Evolutionary conservation across 805 yeast genomes (phyloP), one percentile per base, ranked within the genome.

Genomic region (Metschnikowia anglica): DNA sequence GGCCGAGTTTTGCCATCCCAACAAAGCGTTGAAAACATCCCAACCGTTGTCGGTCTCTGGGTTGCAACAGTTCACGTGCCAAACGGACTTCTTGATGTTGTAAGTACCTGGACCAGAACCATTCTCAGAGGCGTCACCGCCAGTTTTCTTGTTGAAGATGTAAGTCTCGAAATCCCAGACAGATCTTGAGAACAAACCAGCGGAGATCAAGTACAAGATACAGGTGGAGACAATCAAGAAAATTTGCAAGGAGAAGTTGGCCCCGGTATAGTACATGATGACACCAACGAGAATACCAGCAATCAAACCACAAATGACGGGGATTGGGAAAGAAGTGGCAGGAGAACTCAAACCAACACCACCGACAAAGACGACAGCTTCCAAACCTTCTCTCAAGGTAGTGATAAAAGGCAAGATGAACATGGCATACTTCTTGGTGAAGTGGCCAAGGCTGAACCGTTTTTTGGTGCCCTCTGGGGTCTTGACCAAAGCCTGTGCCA

Each of bases 1-100:
- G 46, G 97, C 98, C 41, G 96, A 79, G 69, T 91, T 91, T 72
- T 89, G 96, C 99, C 99, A 91, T 49, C 98, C 99, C 51, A 91
- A 73, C 44, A 91, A 66, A 20, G 97, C 88, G 61, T 91, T 91
- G 77, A 91, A 91, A 48, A 91, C 82, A 77, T 89, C 96, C 98
- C 98, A 91, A 71, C 97, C 98, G 55, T 83, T 81, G 67, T 85
- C 91, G 46, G 76, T 73, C 65, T 85, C 90, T 12, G 28, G 28
- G 28, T 25, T 5, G 28, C 28, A 25, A 25, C 28, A 25, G 11
- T 25, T 25, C 5, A 25, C 28, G 11, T 25, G 28, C 28, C 28
- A 25, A 12, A 25, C 28, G 10, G 28, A 25, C 11, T 25, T 25
- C 10, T 5, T 25, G 12, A 25, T 25, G 28, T 25, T 9, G 11